phyloP scores from a whole-genome alignment of 2,329 filamentous ascomycete species.

The Aspergillus bombycis region DNA sequence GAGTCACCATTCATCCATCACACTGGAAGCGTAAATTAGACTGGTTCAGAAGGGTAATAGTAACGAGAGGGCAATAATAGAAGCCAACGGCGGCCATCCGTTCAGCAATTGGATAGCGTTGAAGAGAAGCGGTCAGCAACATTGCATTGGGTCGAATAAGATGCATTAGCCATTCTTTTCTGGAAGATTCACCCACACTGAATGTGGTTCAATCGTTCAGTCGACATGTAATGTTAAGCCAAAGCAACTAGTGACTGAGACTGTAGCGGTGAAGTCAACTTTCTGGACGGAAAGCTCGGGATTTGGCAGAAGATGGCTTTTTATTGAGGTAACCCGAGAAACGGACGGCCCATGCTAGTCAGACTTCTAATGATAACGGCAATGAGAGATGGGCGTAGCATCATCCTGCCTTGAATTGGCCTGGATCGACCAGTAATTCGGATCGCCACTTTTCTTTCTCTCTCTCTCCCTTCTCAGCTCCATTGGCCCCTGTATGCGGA shows the following conservation, averaged over 20 bases:
- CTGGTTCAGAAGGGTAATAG: conserved; percentile 12
- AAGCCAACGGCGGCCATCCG: conserved; percentile 14
- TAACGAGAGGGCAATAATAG: conserved; percentile 7
- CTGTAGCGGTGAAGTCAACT: conserved; percentile 1
- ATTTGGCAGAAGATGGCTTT: neutral
- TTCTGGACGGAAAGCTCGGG: neutral
- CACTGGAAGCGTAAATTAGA: neutral
- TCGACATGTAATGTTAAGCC: neutral
- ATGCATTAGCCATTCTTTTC: conserved; percentile 10
- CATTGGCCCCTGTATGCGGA: neutral
- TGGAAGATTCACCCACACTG: conserved; percentile 13
- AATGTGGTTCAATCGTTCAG: neutral
- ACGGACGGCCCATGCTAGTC: neutral
- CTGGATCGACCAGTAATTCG: neutral
- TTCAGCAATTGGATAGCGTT: conserved; percentile 10
- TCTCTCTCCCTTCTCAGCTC: neutral
- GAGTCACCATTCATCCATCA: neutral
- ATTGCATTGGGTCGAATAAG: conserved; percentile 7
- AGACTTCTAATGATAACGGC: neutral
- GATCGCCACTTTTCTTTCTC: neutral
- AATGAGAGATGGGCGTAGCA: neutral
- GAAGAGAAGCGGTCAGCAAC: conserved; percentile 14
- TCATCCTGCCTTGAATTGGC: conserved; percentile 3
- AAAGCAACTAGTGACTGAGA: neutral
- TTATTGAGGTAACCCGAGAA: neutral